Evolutionary conservation across 1,284 basidiomycete species (phyloP).

Genomic region (Laetiporus sulphureus): DNA sequence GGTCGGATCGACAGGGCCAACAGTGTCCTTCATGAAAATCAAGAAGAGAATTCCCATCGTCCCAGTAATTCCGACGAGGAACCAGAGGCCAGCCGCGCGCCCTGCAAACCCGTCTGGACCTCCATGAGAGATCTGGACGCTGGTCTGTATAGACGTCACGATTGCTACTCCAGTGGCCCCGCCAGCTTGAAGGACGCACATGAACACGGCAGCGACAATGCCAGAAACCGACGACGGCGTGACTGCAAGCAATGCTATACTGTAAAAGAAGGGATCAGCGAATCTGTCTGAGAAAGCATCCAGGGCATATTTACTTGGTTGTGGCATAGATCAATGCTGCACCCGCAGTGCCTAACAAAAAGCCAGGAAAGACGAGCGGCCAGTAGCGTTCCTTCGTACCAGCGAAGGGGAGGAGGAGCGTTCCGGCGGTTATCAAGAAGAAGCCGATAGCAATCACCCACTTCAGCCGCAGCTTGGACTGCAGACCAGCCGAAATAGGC

Average conservation of each 20-base stretch:
- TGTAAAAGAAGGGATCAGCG: not conserved
- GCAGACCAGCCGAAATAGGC: constrained; percentile 1
- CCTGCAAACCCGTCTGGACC: constrained; percentile 9
- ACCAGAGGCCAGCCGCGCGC: constrained; percentile 12
- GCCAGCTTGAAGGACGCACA: constrained; percentile 19
- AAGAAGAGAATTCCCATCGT: too few relatives aligned
- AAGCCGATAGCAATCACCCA: constrained; percentile 12
- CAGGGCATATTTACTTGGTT: constrained; percentile 9
- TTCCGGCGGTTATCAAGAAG: constrained; percentile 9
- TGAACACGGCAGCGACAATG: constrained; percentile 20
- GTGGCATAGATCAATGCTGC: constrained; percentile 13
- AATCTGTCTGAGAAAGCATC: not conserved
- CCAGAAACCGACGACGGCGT: constrained; percentile 17
- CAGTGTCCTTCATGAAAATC: too few relatives aligned
- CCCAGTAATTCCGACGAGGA: constrained; percentile 14
- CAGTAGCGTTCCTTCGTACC: constrained; percentile 13
- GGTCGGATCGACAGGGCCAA: too few relatives aligned
- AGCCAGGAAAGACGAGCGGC: constrained; percentile 18
- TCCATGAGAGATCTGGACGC: constrained; percentile 12
- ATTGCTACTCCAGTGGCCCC: constrained; percentile 13
- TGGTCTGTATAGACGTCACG: constrained; percentile 18
- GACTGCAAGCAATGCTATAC: constrained; percentile 17
- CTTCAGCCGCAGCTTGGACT: constrained; percentile 6
- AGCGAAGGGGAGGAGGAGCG: constrained; percentile 12
- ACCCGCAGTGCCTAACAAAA: constrained; percentile 19